phyloP scores from a whole-genome alignment of 495 filamentous ascomycete genomes.

The Halenospora varia region DNA sequence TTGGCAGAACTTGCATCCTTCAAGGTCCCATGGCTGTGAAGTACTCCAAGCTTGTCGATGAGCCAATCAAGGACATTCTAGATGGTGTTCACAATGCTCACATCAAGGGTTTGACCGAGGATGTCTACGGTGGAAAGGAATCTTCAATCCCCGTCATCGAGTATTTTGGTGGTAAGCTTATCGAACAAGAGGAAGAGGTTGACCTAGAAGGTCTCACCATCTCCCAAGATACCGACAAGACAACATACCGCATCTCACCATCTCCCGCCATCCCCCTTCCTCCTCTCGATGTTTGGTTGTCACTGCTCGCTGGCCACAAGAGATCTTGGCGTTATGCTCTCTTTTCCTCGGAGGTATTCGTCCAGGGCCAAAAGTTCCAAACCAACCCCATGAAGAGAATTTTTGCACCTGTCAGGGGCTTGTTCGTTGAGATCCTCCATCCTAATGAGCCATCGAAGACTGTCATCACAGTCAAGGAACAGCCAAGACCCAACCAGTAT shows the following conservation, averaged over 20 bases:
- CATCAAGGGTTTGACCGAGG: constrained; percentile 70
- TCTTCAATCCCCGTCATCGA: constrained; percentile 77
- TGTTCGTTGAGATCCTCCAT: constrained; percentile 82
- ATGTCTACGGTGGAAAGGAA: constrained; percentile 73
- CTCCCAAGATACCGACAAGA: constrained; percentile 67
- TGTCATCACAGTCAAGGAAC: constrained; percentile 70
- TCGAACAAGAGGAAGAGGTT: constrained; percentile 57
- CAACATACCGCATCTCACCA: constrained; percentile 73
- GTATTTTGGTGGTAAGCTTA: constrained; percentile 87
- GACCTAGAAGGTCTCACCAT: constrained; percentile 77
- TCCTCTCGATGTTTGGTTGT: constrained; percentile 75
- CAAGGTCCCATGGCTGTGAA: constrained; percentile 92
- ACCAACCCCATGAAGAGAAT: constrained; percentile 92
- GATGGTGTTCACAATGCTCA: constrained; percentile 85
- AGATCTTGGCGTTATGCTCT: constrained; percentile 95
- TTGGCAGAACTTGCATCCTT: constrained; percentile 89
- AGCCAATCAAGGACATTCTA: constrained; percentile 90
- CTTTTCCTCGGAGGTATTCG: constrained; percentile 91
- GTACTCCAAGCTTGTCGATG: constrained; percentile 83
- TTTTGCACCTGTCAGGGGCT: constrained; percentile 76
- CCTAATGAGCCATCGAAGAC: constrained; percentile 77
- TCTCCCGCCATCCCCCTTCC: constrained; percentile 66
- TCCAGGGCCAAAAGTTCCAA: constrained; percentile 95
- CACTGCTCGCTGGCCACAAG: constrained; percentile 77
- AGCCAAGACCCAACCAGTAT: constrained; percentile 55